Base-by-base conservation (phyloP, 305 asterid species). In the Euphrasia arctica region DNA sequence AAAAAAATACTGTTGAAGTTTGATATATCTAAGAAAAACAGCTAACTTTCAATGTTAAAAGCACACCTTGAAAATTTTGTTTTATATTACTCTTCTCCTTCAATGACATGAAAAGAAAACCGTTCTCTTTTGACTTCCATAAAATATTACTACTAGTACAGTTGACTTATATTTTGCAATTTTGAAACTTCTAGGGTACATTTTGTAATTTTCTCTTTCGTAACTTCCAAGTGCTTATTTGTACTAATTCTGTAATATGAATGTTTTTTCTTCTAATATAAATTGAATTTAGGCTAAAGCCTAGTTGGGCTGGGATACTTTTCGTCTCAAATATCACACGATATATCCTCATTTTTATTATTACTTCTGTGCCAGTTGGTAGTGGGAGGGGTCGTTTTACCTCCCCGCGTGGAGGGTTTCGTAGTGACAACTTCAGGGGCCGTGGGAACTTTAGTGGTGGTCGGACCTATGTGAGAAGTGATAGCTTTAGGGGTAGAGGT, bases 341-440 rank as follows among this genome's bases (percentile, higher is more conserved):
- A 14, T 1, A 50, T 6, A 58, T 62, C 48, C 32, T 28, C 45
- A 4, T 64, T 64, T 62, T 69, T 54, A 25, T 25, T 25, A 25
- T 48, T 48, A 48, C 18, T 50, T 50, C 54, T 69, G 42, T 54
- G 42, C 83, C 84, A 87, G 96, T 81, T 66, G 95, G 89, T 27
- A 71, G 75, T 14, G 86, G 87, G 67, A 79, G 93, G 71, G 90
- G 85, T 50, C 87, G 91, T 67, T 86, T 80, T 36, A 63, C 77
- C 64, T 56, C 80, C 32, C 72, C 82, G 11, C 88, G 95, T 34
- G 89, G 95, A 42, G 83, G 96, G 36, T 89, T 75, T 63, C 88
- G 83, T 54, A 79, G 43, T 34, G 95, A 87, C 18, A 69, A 65
- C 69, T 80, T 80, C 67, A 73, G 96, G 67, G 82, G 79, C 41